phyloP scores from a whole-genome alignment of 306 rosid genomes.

The Prunus campanulata region DNA sequence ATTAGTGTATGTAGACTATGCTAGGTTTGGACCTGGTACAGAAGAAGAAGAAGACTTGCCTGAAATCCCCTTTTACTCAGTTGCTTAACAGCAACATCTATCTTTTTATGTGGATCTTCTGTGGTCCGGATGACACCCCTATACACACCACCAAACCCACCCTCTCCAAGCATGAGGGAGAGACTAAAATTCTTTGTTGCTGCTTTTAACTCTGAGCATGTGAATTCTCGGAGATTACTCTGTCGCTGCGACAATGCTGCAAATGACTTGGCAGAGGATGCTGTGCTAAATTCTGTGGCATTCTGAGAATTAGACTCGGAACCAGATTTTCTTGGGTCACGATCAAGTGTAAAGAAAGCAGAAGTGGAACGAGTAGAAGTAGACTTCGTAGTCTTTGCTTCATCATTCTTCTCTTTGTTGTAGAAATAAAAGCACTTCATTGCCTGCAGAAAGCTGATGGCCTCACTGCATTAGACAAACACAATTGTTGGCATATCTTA shows the following conservation, averaged over 20 bases:
- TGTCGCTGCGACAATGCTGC: slow-evolving; percentile 49
- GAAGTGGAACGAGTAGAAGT: slow-evolving; percentile 30
- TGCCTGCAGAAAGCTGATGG: slow-evolving; percentile 20
- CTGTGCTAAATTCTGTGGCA: slow-evolving; percentile 45
- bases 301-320: slow-evolving; percentile 48
- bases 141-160: slow-evolving; percentile 61
- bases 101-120: slow-evolving; percentile 35
- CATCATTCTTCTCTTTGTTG: slow-evolving; percentile 27
- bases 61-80: slow-evolving; percentile 63
- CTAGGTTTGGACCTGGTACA: neutral
- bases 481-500: neutral
- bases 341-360: slow-evolving; percentile 39
- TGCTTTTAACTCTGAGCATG: slow-evolving; percentile 49
- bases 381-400: slow-evolving; percentile 35
- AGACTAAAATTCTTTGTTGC: slow-evolving; percentile 61
- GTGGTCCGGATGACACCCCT: slow-evolving; percentile 39
- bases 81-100: slow-evolving; percentile 60
- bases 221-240: slow-evolving; percentile 49
- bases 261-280: slow-evolving; percentile 46
- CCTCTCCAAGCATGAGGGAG: slow-evolving; percentile 59
- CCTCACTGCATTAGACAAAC: slow-evolving; percentile 23
- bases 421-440: slow-evolving; percentile 48
- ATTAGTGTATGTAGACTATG: neutral
- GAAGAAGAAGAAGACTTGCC: slow-evolving; percentile 41
- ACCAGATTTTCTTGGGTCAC: slow-evolving; percentile 35